Conservation (phyloP, 1,284 basidiomycete species). For the Ustilago curta region DNA sequence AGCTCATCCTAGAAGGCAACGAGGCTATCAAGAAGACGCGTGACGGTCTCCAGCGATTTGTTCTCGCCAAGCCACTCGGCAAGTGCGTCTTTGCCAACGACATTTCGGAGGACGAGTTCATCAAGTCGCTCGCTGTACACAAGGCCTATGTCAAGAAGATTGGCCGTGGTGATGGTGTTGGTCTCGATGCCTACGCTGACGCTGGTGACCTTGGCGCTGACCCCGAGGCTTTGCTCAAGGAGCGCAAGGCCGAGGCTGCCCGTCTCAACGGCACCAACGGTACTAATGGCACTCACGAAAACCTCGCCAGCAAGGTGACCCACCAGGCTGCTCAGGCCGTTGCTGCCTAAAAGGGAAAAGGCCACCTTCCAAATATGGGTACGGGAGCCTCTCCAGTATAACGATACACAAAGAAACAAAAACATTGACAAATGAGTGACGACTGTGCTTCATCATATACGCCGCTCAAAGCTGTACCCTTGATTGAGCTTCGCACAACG, state of each 20-base stretch:
- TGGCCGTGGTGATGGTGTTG: conserved; percentile 67
- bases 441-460: not conserved
- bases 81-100: conserved; percentile 72
- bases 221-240: conserved; percentile 61
- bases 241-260: conserved; percentile 46
- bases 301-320: conserved; percentile 2
- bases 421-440: not conserved
- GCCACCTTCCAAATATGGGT: not conserved
- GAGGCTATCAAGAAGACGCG: conserved; percentile 72
- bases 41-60: conserved; percentile 72
- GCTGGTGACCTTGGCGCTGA: conserved; percentile 71
- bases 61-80: conserved; percentile 71
- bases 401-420: conserved; percentile 3
- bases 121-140: conserved; percentile 70
- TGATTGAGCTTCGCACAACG: not conserved
- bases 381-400: not conserved
- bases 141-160: conserved; percentile 70
- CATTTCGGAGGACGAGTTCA: conserved; percentile 70
- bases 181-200: conserved; percentile 71
- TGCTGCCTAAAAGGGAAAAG: conserved; percentile 18
- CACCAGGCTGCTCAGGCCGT: conserved; percentile 23
- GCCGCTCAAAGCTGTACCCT: no score
- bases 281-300: conserved; percentile 4
- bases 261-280: conserved; percentile 22
- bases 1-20: conserved; percentile 69